Evolutionary conservation across 768 basidiomycete species (phyloP), one percentile per base, ranked within the genome.

Genomic region (Podaxis carcinomalis): DNA sequence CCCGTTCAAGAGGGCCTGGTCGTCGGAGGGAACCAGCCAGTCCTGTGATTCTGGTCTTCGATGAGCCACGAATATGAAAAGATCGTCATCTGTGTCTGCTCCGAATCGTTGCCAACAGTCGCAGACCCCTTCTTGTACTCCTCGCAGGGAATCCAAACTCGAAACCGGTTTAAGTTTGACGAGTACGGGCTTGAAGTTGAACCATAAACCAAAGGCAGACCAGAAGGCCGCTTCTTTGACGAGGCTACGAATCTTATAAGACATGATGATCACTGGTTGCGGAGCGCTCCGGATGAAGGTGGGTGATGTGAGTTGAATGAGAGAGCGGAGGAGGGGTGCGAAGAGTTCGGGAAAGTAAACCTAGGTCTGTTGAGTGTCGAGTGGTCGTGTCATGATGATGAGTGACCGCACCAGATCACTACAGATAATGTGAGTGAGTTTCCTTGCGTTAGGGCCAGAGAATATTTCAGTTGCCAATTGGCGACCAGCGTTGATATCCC

Each of bases 281-380:
- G 4, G 68, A 62, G 37, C 58, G 56, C 35, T 44, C 44, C 63
- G 59, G 46, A 64, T 61, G 63, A 80, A 83, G 0, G 80, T 74
- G 4, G 77, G 77, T 1, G 87, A 83, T 0, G 93, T 87, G 21
- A 95, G 77, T 21, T 88, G 81, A 2, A 96, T 74, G 11, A 95
- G 78, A 1, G 89, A 85, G 2, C 87, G 83, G 19, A 95, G 75
- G 16, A 95, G 81, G 4, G 89, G 89, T 0, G 85, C 89, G 10
- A 92, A 78, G 1, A 95, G 82, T 61, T 90, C 84, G 0, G 91
- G 90, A 68, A 95, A 95, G 72, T 95, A 95, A 11, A 95, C 83
- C 89, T 94, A 59, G 49, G 14, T n/a, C 25, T 57, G 23, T 9
- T 49, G 47, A 65, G 62, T 28, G 16, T 51, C 39, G 35, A 11